A percentile compares a stretch with the other conserved stretches of the same genome.
Evolutionary conservation across 1,284 basidiomycete species (phyloP).

Genomic region (Boletus semigastroideus): DNA sequence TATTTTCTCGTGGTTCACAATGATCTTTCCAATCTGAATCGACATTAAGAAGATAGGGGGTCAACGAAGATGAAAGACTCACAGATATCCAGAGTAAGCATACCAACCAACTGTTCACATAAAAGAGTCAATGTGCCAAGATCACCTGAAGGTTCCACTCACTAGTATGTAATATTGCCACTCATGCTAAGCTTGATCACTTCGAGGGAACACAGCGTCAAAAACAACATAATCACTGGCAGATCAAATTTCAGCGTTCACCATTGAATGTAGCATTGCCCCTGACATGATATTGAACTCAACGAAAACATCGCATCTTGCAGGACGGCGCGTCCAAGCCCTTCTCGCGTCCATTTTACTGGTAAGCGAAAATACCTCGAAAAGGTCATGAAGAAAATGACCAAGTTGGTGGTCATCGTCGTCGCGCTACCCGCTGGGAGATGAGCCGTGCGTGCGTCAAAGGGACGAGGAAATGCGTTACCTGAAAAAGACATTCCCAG

Average conservation of each 20-base stretch:
- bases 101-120: constrained; percentile 19
- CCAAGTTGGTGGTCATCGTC: constrained; percentile 13
- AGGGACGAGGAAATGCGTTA: not conserved
- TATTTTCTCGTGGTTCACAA: constrained; percentile 14
- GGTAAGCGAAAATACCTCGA: constrained; percentile 18
- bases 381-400: constrained; percentile 22
- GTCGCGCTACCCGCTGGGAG: constrained; percentile 8
- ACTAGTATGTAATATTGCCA: constrained; percentile 23
- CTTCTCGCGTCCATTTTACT: constrained; percentile 1
- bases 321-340: constrained; percentile 9
- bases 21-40: constrained; percentile 19
- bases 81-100: constrained; percentile 13
- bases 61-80: no score
- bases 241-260: not conserved
- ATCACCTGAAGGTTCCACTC: not conserved
- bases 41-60: no score
- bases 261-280: no score
- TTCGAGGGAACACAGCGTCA: constrained; percentile 17
- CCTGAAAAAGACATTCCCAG: constrained; percentile 18
- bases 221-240: constrained; percentile 20
- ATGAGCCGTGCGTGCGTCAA: constrained; percentile 1
- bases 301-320: constrained; percentile 13
- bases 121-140: not conserved
- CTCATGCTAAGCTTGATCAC: constrained; percentile 11
- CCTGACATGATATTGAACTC: constrained; percentile 10